Conservation (phyloP, 345 rosid species). For the Chamaenerion angustifolium region DNA sequence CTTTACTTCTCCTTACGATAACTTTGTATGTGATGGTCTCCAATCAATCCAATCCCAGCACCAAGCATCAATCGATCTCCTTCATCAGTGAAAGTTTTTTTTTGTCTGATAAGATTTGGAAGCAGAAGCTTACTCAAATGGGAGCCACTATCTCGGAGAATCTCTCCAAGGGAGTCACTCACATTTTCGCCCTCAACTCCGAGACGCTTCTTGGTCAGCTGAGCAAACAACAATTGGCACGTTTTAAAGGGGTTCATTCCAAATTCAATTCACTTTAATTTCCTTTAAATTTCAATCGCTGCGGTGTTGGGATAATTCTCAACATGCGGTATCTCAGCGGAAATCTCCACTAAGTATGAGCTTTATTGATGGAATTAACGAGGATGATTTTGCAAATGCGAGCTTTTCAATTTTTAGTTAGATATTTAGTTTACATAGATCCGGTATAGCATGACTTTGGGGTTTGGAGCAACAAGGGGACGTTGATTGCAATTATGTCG, state of each 20-base stretch:
- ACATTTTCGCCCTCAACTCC: constrained; percentile 43
- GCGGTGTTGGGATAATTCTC: no score
- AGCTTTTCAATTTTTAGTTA: no score
- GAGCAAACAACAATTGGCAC: constrained; percentile 20
- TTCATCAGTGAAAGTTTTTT: neutral
- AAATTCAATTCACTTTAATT: neutral
- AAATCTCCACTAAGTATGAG: no score
- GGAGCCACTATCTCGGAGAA: constrained; percentile 48
- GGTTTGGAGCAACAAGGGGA: no score
- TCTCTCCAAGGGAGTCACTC: constrained; percentile 43
- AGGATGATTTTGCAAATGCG: no score
- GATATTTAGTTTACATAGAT: no score
- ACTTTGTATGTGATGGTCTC: neutral
- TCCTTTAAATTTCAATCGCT: neutral
- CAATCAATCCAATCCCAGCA: neutral
- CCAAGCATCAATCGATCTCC: neutral
- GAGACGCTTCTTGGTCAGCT: constrained; percentile 30
- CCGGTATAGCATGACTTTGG: no score
- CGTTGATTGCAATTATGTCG: no score
- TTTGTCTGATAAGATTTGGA: constrained; percentile 53
- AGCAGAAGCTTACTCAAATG: constrained; percentile 75
- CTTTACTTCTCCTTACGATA: neutral
- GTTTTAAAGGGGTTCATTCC: constrained; percentile 47
- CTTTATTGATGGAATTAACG: no score
- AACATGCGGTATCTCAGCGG: no score